A percentile compares a stretch with the other conserved stretches of the same genome.
These are phyloP conservation scores for Aureobasidium sp. DNA, from an alignment of 2,329 filamentous ascomycete species.

Conservation along the genomic window DNA sequence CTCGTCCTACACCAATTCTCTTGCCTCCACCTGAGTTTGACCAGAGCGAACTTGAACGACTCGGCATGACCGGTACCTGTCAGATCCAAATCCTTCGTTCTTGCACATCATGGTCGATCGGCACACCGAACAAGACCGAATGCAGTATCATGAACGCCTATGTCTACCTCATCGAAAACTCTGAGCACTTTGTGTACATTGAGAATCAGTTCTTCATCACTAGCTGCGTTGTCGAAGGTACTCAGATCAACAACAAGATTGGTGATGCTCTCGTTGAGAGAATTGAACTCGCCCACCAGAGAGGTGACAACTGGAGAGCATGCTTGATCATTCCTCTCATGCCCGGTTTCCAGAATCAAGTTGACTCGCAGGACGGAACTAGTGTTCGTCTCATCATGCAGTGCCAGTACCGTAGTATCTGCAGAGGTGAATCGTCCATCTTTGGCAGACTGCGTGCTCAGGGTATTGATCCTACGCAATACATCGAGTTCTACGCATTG, in stretches of 20 bases:
- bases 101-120: conserved; percentile 91
- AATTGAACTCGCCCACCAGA: conserved; percentile 84
- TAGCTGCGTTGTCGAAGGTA: conserved; percentile 88
- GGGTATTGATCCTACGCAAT: conserved; percentile 93
- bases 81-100: conserved; percentile 97
- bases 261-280: conserved; percentile 95
- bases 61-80: conserved; percentile 93
- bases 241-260: conserved; percentile 91
- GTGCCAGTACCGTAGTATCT: conserved; percentile 97
- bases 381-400: conserved; percentile 97
- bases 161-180: conserved; percentile 93
- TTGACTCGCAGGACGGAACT: conserved; percentile 93
- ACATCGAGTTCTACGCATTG: conserved; percentile 94
- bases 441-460: conserved; percentile 84
- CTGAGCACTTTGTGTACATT: conserved; percentile 98
- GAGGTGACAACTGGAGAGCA: conserved; percentile 90
- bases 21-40: conserved; percentile 95
- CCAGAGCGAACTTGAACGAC: conserved; percentile 82
- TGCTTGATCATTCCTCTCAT: conserved; percentile 94
- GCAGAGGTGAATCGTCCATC: conserved; percentile 90
- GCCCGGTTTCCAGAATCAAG: conserved; percentile 98
- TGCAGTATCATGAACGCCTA: conserved; percentile 98
- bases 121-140: conserved; percentile 84
- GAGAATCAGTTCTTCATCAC: conserved; percentile 99
- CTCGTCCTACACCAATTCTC: conserved; percentile 91